These are phyloP conservation scores for Penicillium cinerascens DNA, from an alignment of 495 filamentous ascomycete species.

Conservation along the genomic window DNA sequence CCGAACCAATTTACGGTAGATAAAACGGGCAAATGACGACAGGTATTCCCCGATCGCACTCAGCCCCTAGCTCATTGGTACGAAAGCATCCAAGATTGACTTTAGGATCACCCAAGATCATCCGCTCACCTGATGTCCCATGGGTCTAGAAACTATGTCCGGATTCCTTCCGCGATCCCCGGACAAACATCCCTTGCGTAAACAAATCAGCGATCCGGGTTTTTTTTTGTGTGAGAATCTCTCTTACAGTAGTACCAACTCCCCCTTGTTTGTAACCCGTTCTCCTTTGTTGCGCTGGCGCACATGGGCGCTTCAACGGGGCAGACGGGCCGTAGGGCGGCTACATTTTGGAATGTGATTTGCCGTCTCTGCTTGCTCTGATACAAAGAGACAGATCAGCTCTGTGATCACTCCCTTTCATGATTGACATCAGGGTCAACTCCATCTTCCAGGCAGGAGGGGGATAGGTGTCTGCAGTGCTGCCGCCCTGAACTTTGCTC, in stretches of 20 bases:
- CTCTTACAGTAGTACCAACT: neutral
- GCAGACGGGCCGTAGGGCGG: conserved; percentile 19
- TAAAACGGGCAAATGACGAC: neutral
- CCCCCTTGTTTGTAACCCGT: conserved; percentile 2
- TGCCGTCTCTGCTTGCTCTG: conserved; percentile 2
- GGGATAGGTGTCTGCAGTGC: neutral
- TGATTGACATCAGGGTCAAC: neutral
- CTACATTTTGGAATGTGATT: conserved; percentile 19
- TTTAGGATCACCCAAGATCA: conserved; percentile 7
- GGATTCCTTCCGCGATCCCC: conserved; percentile 19
- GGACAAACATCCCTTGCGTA: conserved; percentile 22
- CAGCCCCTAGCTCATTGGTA: conserved; percentile 1
- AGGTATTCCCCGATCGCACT: neutral
- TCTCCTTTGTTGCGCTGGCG: neutral
- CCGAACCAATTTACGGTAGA: neutral
- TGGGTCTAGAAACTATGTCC: conserved; percentile 19
- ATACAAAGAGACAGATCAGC: conserved; percentile 11
- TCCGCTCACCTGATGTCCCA: conserved; percentile 16
- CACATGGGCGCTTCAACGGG: conserved; percentile 12
- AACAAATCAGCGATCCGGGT: conserved; percentile 13
- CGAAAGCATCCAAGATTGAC: conserved; percentile 15
- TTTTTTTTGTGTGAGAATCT: conserved; percentile 1
- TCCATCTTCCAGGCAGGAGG: neutral
- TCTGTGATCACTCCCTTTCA: neutral
- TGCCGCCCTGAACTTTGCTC: neutral